Base-by-base conservation (phyloP, 495 filamentous ascomycete genomes). In the Sporormia fimetaria region DNA sequence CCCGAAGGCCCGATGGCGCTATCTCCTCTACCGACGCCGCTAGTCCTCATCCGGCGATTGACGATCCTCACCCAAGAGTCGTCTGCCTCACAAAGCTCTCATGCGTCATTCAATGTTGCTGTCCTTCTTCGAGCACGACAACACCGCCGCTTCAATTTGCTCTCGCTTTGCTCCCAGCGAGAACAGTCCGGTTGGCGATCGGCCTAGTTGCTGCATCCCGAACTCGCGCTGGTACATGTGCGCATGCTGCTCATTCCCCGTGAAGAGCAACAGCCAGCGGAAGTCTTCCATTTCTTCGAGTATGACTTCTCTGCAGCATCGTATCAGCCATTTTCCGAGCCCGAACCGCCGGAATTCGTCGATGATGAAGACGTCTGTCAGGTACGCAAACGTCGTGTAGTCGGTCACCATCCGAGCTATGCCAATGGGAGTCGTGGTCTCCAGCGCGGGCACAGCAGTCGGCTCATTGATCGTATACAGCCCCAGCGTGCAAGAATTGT, bases 311-410 rank as follows among this genome's bases (percentile, higher is more conserved):
- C 71, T 61, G 7, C 76, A 53, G 47, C 75, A 77, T 14, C 54
- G 46, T 47, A 80, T 68, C 41, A 83, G 51, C 76, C 76, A 86
- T 7, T 56, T 61, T 0, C 71, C 78, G 0, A 84, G 62, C 0
- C 79, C 78, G n/a, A 65, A 58, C 0, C 70, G 66, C 39, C 78
- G 71, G 34, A 75, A 64, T 35, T 69, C 63, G 0, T 63, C 53
- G 0, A 74, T 40, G 4, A 83, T 59, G 44, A 75, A 85, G 16
- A 85, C 72, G 40, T 83, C 80, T 7, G 79, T 79, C 16, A 83
- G 60, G 49, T 80, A 83, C n/a, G 66, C 75, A 44, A 79, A 71
- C 0, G 76, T 77, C 8, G 73, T 64, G 44, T 69, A 56, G 48
- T 83, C 80, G 0, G 79, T 85, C 17, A 83, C 56, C 5, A 81